These are phyloP conservation scores for Hypericum perforatum DNA, from an alignment of 345 rosid species.

Conservation along the genomic window DNA sequence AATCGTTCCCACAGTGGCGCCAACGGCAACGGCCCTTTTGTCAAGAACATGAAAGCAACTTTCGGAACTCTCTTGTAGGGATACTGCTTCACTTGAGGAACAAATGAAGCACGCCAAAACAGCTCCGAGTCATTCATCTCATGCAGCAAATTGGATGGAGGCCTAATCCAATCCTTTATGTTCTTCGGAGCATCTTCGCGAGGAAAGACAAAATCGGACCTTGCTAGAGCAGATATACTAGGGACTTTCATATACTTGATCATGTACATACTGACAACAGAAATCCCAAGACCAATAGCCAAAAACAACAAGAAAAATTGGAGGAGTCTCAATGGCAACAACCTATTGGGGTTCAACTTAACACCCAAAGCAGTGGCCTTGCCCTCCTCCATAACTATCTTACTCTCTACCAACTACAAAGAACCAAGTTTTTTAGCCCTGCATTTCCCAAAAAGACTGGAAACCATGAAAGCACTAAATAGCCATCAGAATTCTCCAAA, in stretches of 20 bases:
- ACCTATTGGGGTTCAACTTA: neutral
- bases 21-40: constrained; percentile 79
- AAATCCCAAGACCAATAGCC: neutral
- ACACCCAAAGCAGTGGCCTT: neutral
- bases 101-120: constrained; percentile 79
- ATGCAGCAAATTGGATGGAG: constrained; percentile 20
- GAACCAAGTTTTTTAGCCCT: neutral
- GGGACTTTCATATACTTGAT: neutral
- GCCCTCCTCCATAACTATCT: constrained; percentile 1
- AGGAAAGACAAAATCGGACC: neutral
- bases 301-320: constrained; percentile 1
- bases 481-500: too few species aligned
- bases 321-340: constrained; percentile 5
- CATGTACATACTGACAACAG: neutral
- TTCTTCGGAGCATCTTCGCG: too few species aligned
- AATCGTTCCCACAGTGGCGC: constrained; percentile 91
- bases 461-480: too few species aligned
- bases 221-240: neutral
- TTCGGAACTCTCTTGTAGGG: constrained; percentile 72
- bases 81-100: constrained; percentile 38
- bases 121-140: constrained; percentile 47
- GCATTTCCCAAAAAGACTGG: neutral
- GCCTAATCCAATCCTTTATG: constrained; percentile 17
- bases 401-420: neutral
- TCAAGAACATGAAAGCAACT: constrained; percentile 89